Evolutionary conservation across 2,329 filamentous ascomycete species (phyloP).

Genomic region (Leptographium procerum): DNA sequence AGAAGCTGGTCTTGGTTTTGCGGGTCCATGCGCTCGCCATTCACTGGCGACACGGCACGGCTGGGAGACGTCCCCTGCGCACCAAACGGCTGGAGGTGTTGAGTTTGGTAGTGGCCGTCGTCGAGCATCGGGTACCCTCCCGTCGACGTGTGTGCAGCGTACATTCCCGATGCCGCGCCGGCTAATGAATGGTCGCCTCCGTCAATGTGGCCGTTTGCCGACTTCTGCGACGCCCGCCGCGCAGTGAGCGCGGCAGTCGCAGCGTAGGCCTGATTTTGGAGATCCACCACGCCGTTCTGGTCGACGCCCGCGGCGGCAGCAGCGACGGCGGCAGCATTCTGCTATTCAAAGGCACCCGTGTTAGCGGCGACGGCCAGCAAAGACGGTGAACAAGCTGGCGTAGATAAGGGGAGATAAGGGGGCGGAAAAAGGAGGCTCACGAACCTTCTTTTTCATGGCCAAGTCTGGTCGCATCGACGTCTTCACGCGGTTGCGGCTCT

Average conservation of each 20-base stretch:
- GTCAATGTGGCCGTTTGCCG: conserved; percentile 60
- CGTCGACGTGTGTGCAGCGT: conserved; percentile 63
- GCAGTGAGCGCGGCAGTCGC: conserved; percentile 40
- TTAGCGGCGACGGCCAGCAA: background rate
- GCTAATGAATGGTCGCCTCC: conserved; percentile 69
- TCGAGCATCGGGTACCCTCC: conserved; percentile 60
- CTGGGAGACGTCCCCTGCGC: conserved; percentile 40
- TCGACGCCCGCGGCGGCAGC: conserved; percentile 23
- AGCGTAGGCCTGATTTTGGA: conserved; percentile 36
- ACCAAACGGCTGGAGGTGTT: conserved; percentile 38
- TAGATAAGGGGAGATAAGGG: background rate
- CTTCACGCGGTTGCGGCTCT: conserved; percentile 97
- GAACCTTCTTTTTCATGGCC: conserved; percentile 74
- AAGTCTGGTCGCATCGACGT: conserved; percentile 61
- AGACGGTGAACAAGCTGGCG: background rate
- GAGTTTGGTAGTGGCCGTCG: conserved; percentile 54
- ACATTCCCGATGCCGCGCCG: conserved; percentile 63
- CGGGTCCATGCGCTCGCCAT: conserved; percentile 55
- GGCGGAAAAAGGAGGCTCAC: conserved; percentile 13
- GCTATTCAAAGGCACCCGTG: background rate
- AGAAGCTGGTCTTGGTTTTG: conserved; percentile 73
- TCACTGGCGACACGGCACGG: conserved; percentile 37
- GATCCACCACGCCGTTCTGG: conserved; percentile 47
- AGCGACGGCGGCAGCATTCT: conserved; percentile 9
- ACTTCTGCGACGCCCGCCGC: conserved; percentile 58